Percentiles rank a stretch among this genome's conserved stretches.
phyloP scores from a whole-genome alignment of 768 basidiomycete species.

The Termitomyces sp. region DNA sequence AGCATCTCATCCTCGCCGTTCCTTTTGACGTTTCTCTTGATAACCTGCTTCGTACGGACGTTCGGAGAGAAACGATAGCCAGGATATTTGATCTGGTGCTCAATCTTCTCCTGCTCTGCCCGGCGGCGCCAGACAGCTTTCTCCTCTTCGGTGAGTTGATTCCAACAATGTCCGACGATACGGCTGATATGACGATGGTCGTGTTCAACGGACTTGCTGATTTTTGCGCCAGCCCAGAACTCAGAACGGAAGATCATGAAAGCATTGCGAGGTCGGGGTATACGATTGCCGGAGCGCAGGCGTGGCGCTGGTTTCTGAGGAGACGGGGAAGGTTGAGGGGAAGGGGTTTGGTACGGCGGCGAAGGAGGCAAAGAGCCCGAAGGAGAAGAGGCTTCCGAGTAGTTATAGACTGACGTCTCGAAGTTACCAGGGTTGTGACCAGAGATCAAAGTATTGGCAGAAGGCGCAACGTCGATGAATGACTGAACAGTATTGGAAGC shows the following conservation, averaged over 20 bases:
- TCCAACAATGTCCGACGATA: conserved; percentile 55
- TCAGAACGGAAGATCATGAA: conserved; percentile 74
- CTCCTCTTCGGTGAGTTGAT: conserved; percentile 44
- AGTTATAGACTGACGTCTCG: conserved; percentile 8
- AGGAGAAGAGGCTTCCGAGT: conserved; percentile 15
- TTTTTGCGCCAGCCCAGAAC: conserved; percentile 51
- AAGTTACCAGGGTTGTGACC: conserved; percentile 6
- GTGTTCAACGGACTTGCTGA: conserved; percentile 45
- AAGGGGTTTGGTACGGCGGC: conserved; percentile 2
- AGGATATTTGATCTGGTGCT: conserved; percentile 47
- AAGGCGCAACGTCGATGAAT: conserved; percentile 1
- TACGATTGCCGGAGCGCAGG: conserved; percentile 43
- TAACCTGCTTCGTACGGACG: conserved; percentile 37
- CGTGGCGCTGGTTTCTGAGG: conserved; percentile 16
- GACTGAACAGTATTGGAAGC: not conserved
- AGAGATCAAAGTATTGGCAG: conserved; percentile 6
- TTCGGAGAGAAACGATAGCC: conserved; percentile 53
- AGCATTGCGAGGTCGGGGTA: conserved; percentile 80
- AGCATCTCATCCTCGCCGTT: conserved; percentile 44
- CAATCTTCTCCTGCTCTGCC: conserved; percentile 49
- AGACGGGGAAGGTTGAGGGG: conserved; percentile 7
- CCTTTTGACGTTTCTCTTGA: conserved; percentile 51
- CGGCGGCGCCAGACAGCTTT: conserved; percentile 48
- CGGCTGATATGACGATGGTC: conserved; percentile 59
- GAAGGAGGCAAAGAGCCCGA: conserved; percentile 12